Conservation (phyloP, 768 basidiomycete species). For the Calocybe cyanea region DNA sequence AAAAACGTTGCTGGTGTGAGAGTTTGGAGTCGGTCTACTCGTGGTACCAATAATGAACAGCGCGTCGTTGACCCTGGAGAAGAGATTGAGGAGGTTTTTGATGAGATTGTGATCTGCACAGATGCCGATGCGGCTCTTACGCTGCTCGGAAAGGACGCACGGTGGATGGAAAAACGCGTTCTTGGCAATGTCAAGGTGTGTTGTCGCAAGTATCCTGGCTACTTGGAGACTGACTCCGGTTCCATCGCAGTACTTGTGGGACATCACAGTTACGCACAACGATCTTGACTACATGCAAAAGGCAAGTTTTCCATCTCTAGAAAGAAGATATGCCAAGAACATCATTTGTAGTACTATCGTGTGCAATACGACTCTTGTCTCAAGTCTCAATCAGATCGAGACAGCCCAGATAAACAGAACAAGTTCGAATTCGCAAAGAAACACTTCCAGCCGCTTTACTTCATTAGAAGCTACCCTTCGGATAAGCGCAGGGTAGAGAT, state of each 20-base stretch:
- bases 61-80: conserved; percentile 23
- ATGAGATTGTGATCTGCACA: conserved; percentile 25
- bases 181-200: conserved; percentile 28
- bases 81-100: conserved; percentile 21
- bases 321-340: background rate
- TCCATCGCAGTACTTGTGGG: conserved; percentile 30
- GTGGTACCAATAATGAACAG: conserved; percentile 25
- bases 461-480: conserved; percentile 38
- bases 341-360: conserved; percentile 33
- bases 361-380: conserved; percentile 31
- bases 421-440: conserved; percentile 33
- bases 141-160: conserved; percentile 22
- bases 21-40: conserved; percentile 24
- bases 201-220: background rate
- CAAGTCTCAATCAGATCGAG: conserved; percentile 21
- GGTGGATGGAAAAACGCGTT: conserved; percentile 25
- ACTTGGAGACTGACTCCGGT: background rate
- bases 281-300: conserved; percentile 44
- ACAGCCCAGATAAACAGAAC: conserved; percentile 22
- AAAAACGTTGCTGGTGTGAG: conserved; percentile 18
- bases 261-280: conserved; percentile 49
- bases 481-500: conserved; percentile 48
- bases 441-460: conserved; percentile 42
- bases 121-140: conserved; percentile 24
- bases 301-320: conserved; percentile 18